Evolutionary conservation across 352 stramenopile species (phyloP), one percentile per base, ranked within the genome.

Genomic region (Aphanomyces euteiches): DNA sequence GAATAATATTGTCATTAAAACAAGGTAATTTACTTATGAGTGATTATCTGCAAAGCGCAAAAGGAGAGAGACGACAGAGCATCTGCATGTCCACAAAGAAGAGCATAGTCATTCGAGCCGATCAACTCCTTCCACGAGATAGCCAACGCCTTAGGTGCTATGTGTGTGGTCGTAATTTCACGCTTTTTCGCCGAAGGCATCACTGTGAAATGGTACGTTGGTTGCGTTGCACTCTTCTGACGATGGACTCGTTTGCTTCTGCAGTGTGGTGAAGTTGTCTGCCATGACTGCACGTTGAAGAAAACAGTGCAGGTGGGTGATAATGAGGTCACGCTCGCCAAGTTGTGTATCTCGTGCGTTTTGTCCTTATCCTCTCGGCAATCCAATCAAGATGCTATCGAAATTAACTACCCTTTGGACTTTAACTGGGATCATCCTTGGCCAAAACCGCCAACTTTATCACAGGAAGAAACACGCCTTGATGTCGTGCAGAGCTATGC

Each of bases 271-370:
- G 87, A 95, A 58, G 87, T 95, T 36, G 86, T 95, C 40, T 95
- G 87, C 65, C 83, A 81, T 53, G 93, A 95, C 77, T 95, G 87
- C 58, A 90, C 84, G 61, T 77, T 93, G 7, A 95, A 93, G 79
- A 93, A 93, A 71, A 80, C 90, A 68, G 86, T 85, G 3, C 84
- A 95, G 74, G 74, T 95, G 28, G 85, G 85, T 3, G 87, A 93
- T 40, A 93, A 92, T 56, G 85, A 85, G 43, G 82, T 83, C 69
- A 92, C 85, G 48, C 83, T 92, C 47, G 84, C 93, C 60, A 84
- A 84, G 61, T 83, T 95, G 67, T 95, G 87, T 76, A 95, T 93
- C 85, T 93, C 87, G 57, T 95, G 87, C 77, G 93, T 95, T 69
- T 75, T 95, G 67, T 93, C 84, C 72, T 84, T 59, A 19, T 21